Evolutionary conservation across 148 eudicot species (phyloP).

Genomic region (Camellia lanceoleosa): DNA sequence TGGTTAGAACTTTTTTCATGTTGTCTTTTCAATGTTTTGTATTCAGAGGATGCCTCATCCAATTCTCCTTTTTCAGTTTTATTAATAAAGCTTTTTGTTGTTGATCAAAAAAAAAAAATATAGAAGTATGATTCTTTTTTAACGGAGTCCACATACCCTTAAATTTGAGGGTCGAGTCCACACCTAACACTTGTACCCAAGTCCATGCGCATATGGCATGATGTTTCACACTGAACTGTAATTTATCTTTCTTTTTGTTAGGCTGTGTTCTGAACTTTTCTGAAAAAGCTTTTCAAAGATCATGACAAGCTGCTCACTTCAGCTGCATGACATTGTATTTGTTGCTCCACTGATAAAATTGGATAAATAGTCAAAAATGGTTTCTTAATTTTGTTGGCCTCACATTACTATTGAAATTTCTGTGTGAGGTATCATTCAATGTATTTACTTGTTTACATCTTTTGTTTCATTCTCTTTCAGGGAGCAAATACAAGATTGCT

Average conservation of each 20-base stretch:
- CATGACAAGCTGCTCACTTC: not conserved
- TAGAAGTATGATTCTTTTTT: too few relatives aligned
- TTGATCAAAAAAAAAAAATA: too few relatives aligned
- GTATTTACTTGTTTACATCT: not conserved
- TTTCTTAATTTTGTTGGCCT: not conserved
- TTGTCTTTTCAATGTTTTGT: too few relatives aligned
- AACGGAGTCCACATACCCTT: too few relatives aligned
- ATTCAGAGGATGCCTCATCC: too few relatives aligned
- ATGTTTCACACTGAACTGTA: not conserved
- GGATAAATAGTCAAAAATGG: not conserved
- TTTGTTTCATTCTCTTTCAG: conserved; percentile 29
- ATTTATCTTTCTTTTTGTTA: not conserved
- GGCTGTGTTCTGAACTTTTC: not conserved
- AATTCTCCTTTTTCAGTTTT: too few relatives aligned
- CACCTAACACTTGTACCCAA: too few relatives aligned
- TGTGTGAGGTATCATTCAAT: not conserved
- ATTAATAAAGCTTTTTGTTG: too few relatives aligned
- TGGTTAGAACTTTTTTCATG: too few relatives aligned
- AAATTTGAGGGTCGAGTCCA: too few relatives aligned
- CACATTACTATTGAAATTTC: not conserved
- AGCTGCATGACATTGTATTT: not conserved
- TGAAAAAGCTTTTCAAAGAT: not conserved
- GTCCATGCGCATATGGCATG: not conserved
- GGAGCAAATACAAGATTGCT: conserved; percentile 79
- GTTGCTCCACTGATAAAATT: not conserved